phyloP scores from a whole-genome alignment of 2,329 filamentous ascomycete genomes.

The Clonostachys chloroleuca region DNA sequence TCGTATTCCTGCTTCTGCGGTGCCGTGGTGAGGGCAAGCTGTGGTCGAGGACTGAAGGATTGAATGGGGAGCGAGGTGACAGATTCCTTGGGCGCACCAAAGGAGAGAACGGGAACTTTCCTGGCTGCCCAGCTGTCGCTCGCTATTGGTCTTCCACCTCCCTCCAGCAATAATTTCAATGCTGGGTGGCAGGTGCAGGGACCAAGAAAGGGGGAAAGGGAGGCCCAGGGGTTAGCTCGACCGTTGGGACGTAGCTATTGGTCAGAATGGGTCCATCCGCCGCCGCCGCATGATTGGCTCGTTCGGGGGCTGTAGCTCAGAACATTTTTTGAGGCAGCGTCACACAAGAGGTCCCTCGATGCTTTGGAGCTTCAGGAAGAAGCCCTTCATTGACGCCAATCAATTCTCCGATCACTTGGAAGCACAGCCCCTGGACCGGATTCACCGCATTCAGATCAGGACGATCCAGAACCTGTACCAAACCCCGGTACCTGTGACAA shows the following conservation, averaged over 20 bases:
- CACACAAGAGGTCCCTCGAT: no score
- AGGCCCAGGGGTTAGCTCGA: slow-evolving; percentile 12
- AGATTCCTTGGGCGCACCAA: background rate
- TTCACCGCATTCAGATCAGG: no score
- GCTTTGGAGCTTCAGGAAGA: no score
- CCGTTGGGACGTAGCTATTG: slow-evolving; percentile 12
- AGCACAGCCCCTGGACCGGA: no score
- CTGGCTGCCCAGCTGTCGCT: slow-evolving; percentile 14
- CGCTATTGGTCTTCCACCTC: slow-evolving; percentile 19
- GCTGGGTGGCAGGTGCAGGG: slow-evolving; percentile 29
- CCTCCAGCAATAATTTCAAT: slow-evolving; percentile 45
- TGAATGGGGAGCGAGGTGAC: slow-evolving; percentile 1
- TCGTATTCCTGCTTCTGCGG: background rate
- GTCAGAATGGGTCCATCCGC: background rate
- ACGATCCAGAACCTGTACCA: no score
- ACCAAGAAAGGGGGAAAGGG: slow-evolving; percentile 36
- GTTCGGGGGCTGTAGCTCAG: background rate
- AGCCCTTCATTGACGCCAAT: no score
- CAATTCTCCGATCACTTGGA: no score
- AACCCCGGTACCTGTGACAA: no score
- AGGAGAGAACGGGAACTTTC: slow-evolving; percentile 29
- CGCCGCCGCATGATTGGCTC: slow-evolving; percentile 1
- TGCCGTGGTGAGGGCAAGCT: background rate
- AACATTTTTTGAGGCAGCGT: slow-evolving; percentile 18
- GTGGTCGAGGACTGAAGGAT: slow-evolving; percentile 1